Evolutionary conservation across 345 rosid species (phyloP).

Genomic region (Geranium rotundifolium): DNA sequence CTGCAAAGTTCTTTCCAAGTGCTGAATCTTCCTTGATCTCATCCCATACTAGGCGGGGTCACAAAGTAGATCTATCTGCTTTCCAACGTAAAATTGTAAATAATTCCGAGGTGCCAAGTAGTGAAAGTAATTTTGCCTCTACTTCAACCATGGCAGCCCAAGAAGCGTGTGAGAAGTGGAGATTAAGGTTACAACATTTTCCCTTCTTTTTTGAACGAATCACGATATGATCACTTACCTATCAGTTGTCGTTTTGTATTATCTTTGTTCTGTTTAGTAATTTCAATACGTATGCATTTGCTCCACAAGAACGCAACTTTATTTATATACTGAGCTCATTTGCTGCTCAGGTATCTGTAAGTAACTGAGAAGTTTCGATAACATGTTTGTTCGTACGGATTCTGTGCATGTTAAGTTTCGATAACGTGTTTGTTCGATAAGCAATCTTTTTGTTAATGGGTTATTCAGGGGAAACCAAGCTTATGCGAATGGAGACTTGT

Average conservation of each 20-base stretch:
- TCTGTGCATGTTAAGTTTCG: too few species aligned
- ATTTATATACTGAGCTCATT: too few species aligned
- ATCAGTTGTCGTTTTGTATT: too few species aligned
- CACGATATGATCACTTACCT: background rate
- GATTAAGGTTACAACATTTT: conserved; percentile 51
- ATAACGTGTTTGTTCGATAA: too few species aligned
- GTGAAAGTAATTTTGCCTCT: conserved; percentile 28
- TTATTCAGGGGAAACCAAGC: conserved; percentile 83
- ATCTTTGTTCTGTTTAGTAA: too few species aligned
- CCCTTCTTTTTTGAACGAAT: background rate
- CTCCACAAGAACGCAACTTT: background rate
- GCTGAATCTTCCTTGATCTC: conserved; percentile 31
- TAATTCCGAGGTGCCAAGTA: conserved; percentile 25
- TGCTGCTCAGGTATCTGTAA: too few species aligned
- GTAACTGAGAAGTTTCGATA: too few species aligned
- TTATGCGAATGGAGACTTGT: conserved; percentile 55
- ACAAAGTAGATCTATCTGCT: conserved; percentile 27
- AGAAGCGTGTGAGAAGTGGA: conserved; percentile 98
- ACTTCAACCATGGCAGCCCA: conserved; percentile 40
- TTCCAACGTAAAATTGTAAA: conserved; percentile 22
- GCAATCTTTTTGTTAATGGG: background rate
- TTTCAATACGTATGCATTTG: too few species aligned
- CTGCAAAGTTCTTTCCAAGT: conserved; percentile 31
- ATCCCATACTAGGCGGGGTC: conserved; percentile 19
- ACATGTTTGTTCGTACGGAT: too few species aligned